phyloP scores from a whole-genome alignment of 1,284 basidiomycete genomes.

The Heterobasidion irregulare region DNA sequence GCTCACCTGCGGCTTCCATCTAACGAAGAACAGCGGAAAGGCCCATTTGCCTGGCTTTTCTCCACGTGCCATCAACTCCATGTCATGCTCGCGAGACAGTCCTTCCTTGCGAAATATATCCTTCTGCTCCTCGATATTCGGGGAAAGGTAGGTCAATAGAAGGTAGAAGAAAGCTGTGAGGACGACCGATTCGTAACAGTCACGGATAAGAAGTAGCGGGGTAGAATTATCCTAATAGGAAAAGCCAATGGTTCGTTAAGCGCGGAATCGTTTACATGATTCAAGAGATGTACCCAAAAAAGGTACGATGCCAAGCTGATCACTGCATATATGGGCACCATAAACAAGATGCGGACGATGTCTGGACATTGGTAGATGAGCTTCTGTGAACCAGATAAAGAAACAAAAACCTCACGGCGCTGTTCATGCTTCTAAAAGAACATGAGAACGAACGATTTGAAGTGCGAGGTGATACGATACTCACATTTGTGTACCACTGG shows the following conservation, averaged over 20 bases:
- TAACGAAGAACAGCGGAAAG: conserved; percentile 58
- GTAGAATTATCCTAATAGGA: conserved; percentile 52
- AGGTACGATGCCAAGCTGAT: conserved; percentile 64
- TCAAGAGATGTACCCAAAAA: conserved; percentile 49
- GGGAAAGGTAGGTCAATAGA: conserved; percentile 65
- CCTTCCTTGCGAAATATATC: conserved; percentile 51
- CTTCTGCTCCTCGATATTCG: conserved; percentile 53
- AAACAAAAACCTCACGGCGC: conserved; percentile 35
- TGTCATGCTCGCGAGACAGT: conserved; percentile 44
- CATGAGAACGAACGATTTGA: conserved; percentile 2
- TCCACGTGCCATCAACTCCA: conserved; percentile 30
- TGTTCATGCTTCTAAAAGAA: conserved; percentile 52
- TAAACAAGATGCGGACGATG: conserved; percentile 67
- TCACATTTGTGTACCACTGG: conserved; percentile 63
- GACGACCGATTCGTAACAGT: conserved; percentile 65
- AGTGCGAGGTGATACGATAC: conserved; percentile 12
- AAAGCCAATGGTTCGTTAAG: background rate
- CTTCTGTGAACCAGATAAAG: background rate
- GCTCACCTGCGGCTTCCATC: conserved; percentile 50
- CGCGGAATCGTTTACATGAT: conserved; percentile 2
- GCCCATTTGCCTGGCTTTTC: conserved; percentile 55
- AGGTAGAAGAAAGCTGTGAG: conserved; percentile 76
- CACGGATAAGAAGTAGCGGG: conserved; percentile 51
- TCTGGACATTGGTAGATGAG: conserved; percentile 28
- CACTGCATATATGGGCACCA: conserved; percentile 71